These are phyloP conservation scores for Rhodotorula sp. DNA, from an alignment of 1,284 basidiomycete genomes.

Conservation along the genomic window DNA sequence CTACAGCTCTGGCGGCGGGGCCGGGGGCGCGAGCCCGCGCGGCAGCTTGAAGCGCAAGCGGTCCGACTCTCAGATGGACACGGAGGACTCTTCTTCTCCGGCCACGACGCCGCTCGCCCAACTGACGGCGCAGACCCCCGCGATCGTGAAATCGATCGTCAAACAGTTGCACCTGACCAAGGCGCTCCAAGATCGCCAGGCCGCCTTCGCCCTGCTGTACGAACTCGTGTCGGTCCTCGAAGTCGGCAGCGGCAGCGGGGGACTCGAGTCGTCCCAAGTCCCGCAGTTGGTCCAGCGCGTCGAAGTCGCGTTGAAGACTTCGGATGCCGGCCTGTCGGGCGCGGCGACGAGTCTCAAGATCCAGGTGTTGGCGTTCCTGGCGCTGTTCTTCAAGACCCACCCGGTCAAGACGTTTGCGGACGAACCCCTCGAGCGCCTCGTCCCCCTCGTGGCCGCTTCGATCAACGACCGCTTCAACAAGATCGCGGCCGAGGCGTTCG, in stretches of 20 bases:
- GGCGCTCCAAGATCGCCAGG: constrained; percentile 77
- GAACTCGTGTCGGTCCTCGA: constrained; percentile 75
- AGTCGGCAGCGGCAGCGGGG: constrained; percentile 53
- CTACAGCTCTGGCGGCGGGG: too few relatives aligned
- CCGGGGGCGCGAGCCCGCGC: constrained; percentile 13
- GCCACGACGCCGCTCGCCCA: constrained; percentile 46
- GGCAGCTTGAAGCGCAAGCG: constrained; percentile 48
- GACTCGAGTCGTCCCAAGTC: constrained; percentile 66
- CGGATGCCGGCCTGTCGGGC: constrained; percentile 46
- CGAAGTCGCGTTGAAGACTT: constrained; percentile 48
- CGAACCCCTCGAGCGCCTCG: constrained; percentile 62
- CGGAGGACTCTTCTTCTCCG: constrained; percentile 7
- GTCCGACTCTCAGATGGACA: constrained; percentile 38
- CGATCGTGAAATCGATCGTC: constrained; percentile 74
- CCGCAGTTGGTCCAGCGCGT: constrained; percentile 53
- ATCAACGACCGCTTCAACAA: constrained; percentile 56
- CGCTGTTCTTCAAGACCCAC: constrained; percentile 78
- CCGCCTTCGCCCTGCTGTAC: constrained; percentile 76
- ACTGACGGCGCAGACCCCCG: constrained; percentile 71
- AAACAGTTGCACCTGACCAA: constrained; percentile 74
- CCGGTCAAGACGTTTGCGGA: constrained; percentile 63
- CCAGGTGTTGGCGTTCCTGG: constrained; percentile 77
- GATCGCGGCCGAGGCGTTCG: constrained; percentile 71
- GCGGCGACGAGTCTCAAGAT: constrained; percentile 54
- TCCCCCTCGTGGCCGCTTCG: constrained; percentile 69